Base-by-base conservation (phyloP, 1,139 yeast species). In the Candida frijolesensis region DNA sequence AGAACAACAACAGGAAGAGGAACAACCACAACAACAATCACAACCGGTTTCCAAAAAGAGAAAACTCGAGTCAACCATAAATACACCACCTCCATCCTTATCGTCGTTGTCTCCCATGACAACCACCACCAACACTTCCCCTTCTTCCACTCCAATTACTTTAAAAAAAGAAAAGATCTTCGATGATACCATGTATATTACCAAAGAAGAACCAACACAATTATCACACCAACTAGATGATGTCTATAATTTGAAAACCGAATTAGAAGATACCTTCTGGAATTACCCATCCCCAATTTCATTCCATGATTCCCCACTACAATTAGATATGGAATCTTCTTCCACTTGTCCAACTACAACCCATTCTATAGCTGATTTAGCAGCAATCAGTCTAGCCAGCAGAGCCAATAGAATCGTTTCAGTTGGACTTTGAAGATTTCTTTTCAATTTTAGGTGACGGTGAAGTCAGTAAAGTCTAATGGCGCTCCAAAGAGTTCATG, bases 271-370 rank as follows among this genome's bases (percentile, higher is more conserved):
- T 40, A 57, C 62, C 22, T 70, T 64, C 57, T 71, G 64, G 60
- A 72, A 68, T 60, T 76, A 74, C 58, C 67, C 76, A 54, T 73
- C 79, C 33, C 81, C 81, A 27, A 71, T 76, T 44, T 74, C 79
- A 43, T 72, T 75, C 53, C 70, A 71, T 60, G 46, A 44, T 44
- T 44, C 46, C 46, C 46, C 46, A 44, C 42, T 44, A 44, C 46
- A 44, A 44, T 34, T 44, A 34, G 46, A 44, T 44, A 27, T 44
- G 39, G 46, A 44, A 29, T 16, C 46, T 22, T 25, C 30, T 27
- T 44, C 46, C 18, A 15, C 45, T 22, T 9, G 35, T 37, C 46
- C 41, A 37, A 37, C 35, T 16, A 27, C 43, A 40, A 44, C 16
- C 38, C 46, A 44, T 44, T 44, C 46, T 37, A 44, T 44, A 44